phyloP scores from a whole-genome alignment of 2,329 filamentous ascomycete species.

The Hymenoscyphus occultus region DNA sequence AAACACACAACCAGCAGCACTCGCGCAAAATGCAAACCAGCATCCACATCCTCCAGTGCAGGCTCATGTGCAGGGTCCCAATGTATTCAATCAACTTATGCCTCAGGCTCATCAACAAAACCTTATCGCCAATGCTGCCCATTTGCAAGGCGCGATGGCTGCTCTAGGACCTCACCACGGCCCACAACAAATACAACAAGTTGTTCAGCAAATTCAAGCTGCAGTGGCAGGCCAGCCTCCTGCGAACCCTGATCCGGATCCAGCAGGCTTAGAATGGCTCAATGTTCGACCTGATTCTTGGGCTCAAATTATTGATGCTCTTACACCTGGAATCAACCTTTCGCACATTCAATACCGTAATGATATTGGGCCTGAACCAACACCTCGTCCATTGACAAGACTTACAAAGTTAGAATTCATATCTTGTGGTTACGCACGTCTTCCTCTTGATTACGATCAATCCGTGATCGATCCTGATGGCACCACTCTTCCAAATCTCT shows the following conservation, averaged over 20 bases:
- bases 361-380: constrained; percentile 34
- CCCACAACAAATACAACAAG: not conserved
- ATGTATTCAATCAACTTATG: not conserved
- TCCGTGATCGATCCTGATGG: constrained; percentile 20
- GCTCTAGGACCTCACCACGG: not conserved
- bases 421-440: constrained; percentile 34
- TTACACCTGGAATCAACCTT: constrained; percentile 48
- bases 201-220: constrained; percentile 1
- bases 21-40: constrained; percentile 7
- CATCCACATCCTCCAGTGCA: not conserved
- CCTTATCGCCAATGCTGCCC: constrained; percentile 8
- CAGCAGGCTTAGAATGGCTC: constrained; percentile 33
- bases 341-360: constrained; percentile 40
- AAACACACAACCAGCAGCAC: constrained; percentile 12
- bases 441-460: constrained; percentile 36
- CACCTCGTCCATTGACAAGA: constrained; percentile 18
- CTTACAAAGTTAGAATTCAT: constrained; percentile 31
- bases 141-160: not conserved
- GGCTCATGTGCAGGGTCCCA: not conserved
- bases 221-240: constrained; percentile 10
- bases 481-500: constrained; percentile 14
- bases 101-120: constrained; percentile 1
- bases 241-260: not conserved
- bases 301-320: constrained; percentile 46
- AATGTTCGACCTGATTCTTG: constrained; percentile 44